Percentiles rank a stretch among this genome's conserved stretches.
Evolutionary conservation across 1,284 basidiomycete species (phyloP).

Genomic region (Sporisorium sorghi): DNA sequence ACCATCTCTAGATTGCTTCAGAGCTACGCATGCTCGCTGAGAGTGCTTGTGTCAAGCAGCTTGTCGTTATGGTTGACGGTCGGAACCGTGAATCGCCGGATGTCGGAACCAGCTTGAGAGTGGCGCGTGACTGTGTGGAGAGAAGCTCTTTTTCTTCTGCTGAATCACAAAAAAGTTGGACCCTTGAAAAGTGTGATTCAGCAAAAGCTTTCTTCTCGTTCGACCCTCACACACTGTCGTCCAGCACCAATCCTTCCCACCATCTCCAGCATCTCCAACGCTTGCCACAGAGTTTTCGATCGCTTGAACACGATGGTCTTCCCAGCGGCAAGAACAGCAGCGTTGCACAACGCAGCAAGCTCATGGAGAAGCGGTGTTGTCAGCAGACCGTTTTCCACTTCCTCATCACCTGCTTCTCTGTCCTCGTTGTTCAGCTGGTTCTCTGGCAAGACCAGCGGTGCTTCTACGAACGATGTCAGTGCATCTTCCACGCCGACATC

Average conservation of each 20-base stretch:
- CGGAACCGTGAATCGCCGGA: background rate
- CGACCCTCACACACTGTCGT: background rate
- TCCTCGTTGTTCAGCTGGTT: constrained; percentile 3
- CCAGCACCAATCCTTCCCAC: background rate
- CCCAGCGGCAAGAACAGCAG: background rate
- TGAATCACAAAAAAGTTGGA: constrained; percentile 2
- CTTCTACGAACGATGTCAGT: background rate
- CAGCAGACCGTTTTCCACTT: background rate
- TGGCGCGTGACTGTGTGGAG: background rate
- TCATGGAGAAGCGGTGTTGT: background rate
- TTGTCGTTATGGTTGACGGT: background rate
- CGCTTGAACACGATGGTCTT: too few species aligned
- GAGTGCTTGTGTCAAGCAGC: background rate
- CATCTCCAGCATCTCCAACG: background rate
- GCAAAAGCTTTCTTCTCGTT: background rate
- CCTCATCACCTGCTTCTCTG: background rate
- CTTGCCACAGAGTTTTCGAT: too few species aligned
- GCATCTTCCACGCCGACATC: background rate
- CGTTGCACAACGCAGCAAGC: background rate
- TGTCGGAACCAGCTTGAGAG: background rate
- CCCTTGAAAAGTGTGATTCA: background rate
- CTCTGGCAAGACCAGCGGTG: background rate
- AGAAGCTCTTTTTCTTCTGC: background rate
- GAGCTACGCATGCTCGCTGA: background rate
- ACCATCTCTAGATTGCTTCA: background rate